Base-by-base conservation (phyloP, 2,329 filamentous ascomycete species). In the Escovopsis weberi region DNA sequence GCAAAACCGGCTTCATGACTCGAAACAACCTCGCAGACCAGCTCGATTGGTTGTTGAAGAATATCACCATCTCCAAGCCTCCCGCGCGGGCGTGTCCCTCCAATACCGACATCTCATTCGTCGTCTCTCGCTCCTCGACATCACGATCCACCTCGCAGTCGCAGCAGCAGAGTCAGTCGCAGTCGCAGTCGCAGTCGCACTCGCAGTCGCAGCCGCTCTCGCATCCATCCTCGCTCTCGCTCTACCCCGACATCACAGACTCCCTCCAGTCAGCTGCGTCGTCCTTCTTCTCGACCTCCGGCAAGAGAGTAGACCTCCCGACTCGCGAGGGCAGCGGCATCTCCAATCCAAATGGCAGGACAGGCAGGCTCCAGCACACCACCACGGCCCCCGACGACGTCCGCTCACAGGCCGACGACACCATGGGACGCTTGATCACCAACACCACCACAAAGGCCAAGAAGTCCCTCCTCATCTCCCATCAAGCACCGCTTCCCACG, bases 1-100 rank as follows among this genome's bases (percentile, higher is more conserved):
- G 28, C 28, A 32, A 32, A 46, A 52, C 59, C 59, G 65, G 55
- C 64, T 70, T 69, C 64, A 78, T 78, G 74, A 78, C 74, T 64
- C 71, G 69, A 56, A 75, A 77, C 61, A 78, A 78, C 55, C 66
- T 78, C 46, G 57, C 60, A 51, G 67, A 72, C 54, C 70, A 78
- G 56, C 61, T 78, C 51, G 63, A 69, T 51, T 78, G 74, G 74
- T 63, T 78, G 53, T 55, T 75, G 52, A 63, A 64, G 52, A 69
- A 72, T 57, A 58, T 63, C 51, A 54, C 60, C 44, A 55, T 60
- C 52, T 59, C 58, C 50, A 61, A 59, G 54, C 63, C 64, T 45
- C 61, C 60, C 44, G 57, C 54, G 47, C 61, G 59, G 49, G 57
- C 60, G 44, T 57, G 59, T 47, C 61, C 66, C 34, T 61, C 52